Conservation (phyloP, 306 rosid species). For the Quercus gilva region DNA sequence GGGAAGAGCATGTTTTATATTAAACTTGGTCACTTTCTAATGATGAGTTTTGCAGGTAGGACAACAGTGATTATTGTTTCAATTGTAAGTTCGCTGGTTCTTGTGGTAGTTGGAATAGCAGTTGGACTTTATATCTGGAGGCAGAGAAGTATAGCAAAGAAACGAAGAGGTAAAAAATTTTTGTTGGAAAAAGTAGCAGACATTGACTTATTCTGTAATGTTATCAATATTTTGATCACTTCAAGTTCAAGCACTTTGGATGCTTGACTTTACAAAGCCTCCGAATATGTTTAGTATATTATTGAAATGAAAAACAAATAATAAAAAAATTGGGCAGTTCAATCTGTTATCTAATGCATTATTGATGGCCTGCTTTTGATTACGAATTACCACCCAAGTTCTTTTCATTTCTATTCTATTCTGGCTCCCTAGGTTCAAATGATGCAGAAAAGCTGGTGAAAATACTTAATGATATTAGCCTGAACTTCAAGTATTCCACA, state of each 20-base stretch:
- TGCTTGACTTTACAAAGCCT: background rate
- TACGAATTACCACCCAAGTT: too few species aligned
- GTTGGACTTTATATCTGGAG: slow-evolving; percentile 52
- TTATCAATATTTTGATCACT: too few species aligned
- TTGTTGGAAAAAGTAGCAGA: background rate
- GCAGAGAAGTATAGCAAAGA: slow-evolving; percentile 63
- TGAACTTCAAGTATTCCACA: slow-evolving; percentile 85
- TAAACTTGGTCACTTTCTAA: slow-evolving; percentile 14
- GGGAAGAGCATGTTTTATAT: background rate
- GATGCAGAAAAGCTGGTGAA: slow-evolving; percentile 64
- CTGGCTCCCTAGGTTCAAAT: slow-evolving; percentile 51
- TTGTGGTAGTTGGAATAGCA: slow-evolving; percentile 44
- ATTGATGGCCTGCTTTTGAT: too few species aligned
- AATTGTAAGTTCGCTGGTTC: slow-evolving; percentile 61
- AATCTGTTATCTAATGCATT: too few species aligned
- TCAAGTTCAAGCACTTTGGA: background rate
- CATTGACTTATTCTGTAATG: background rate
- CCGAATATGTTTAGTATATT: too few species aligned
- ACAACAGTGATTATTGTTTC: slow-evolving; percentile 48
- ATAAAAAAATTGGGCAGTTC: too few species aligned
- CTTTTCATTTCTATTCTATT: too few species aligned
- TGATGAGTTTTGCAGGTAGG: slow-evolving; percentile 51
- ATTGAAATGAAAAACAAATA: too few species aligned
- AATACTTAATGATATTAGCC: slow-evolving; percentile 57
- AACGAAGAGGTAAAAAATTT: slow-evolving; percentile 63